phyloP scores from a whole-genome alignment of 495 filamentous ascomycete genomes.

The Viridothelium virens region DNA sequence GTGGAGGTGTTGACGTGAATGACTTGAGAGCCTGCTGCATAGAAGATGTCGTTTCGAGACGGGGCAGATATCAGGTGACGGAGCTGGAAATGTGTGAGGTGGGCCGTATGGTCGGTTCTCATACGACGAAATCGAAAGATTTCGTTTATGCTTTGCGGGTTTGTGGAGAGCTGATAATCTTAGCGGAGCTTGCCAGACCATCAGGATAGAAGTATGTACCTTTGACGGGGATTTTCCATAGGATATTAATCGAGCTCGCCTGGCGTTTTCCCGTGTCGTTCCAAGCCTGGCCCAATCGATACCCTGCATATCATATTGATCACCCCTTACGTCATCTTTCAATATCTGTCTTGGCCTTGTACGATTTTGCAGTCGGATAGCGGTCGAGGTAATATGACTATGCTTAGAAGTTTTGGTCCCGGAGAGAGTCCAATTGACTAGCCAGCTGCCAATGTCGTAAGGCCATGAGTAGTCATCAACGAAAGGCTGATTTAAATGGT shows the following conservation, averaged over 20 bases:
- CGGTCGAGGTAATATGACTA: constrained; percentile 17
- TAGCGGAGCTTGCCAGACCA: neutral
- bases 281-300: constrained; percentile 64
- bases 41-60: constrained; percentile 69
- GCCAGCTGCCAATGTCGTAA: neutral
- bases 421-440: neutral
- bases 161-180: neutral
- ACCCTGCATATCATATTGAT: constrained; percentile 66
- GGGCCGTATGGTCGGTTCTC: constrained; percentile 55
- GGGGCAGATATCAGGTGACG: constrained; percentile 72
- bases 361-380: neutral
- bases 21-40: constrained; percentile 56
- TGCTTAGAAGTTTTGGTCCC: neutral
- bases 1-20: constrained; percentile 45
- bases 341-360: neutral
- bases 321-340: constrained; percentile 44
- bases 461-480: neutral
- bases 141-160: neutral
- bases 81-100: constrained; percentile 78
- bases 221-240: neutral
- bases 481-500: neutral
- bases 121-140: constrained; percentile 53
- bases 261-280: constrained; percentile 52
- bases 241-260: constrained; percentile 17
- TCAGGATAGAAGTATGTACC: neutral